A percentile compares a stretch with the other conserved stretches of the same genome.
These are phyloP conservation scores for Ensete glaucum DNA, from an alignment of 176 grass and related monocot genomes.

Conservation along the genomic window DNA sequence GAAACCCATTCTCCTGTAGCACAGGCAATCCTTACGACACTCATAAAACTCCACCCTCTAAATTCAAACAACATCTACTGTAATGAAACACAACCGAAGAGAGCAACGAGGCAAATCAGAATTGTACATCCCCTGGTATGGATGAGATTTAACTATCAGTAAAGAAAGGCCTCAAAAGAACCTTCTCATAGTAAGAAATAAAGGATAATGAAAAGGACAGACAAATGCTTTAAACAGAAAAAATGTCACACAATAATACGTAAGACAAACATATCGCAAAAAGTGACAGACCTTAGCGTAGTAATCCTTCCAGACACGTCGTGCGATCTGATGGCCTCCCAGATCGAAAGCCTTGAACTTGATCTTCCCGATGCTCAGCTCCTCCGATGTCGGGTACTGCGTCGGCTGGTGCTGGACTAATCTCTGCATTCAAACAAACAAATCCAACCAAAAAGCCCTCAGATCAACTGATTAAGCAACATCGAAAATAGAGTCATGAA, in stretches of 20 bases:
- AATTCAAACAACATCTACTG: too few species aligned
- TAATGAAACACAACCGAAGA: too few species aligned
- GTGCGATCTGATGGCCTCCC: conserved; percentile 9
- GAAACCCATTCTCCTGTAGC: too few species aligned
- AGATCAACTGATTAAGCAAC: not conserved
- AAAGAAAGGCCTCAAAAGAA: too few species aligned
- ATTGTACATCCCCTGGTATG: too few species aligned
- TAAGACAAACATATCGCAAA: not conserved
- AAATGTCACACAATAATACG: too few species aligned
- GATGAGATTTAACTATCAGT: too few species aligned
- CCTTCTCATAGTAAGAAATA: too few species aligned
- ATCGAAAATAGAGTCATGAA: not conserved
- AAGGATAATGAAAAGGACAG: not conserved
- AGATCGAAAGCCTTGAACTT: conserved; percentile 12
- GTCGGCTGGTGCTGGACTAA: conserved; percentile 11
- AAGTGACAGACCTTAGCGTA: conserved; percentile 4
- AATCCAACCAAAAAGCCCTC: not conserved
- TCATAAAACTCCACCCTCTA: too few species aligned
- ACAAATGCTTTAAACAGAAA: not conserved
- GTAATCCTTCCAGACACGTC: conserved; percentile 13
- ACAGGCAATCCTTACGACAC: too few species aligned
- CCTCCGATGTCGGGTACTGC: conserved; percentile 7
- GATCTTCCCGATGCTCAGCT: conserved; percentile 13
- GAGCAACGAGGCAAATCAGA: too few species aligned
- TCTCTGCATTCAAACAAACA: not conserved